Percentiles rank a stretch among this genome's conserved stretches.
These are phyloP conservation scores for Triticum dicoccoides DNA, from an alignment of 176 grass and related monocot species.

Conservation along the genomic window DNA sequence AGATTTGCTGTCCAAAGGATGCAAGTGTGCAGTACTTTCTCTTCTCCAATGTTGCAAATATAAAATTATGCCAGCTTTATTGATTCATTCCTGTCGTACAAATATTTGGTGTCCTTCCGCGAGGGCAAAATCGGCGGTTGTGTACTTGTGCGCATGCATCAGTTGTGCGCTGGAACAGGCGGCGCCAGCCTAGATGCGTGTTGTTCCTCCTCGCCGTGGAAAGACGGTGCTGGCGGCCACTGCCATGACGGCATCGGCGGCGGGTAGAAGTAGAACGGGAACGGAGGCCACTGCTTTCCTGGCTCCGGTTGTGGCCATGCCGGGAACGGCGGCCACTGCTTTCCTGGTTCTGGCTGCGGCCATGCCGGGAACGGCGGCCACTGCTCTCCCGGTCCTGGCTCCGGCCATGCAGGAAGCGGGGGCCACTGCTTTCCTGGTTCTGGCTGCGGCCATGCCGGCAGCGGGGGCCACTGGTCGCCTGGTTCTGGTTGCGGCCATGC, in stretches of 20 bases:
- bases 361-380: conserved; percentile 26
- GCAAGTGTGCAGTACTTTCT: too few species aligned
- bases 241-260: conserved; percentile 7
- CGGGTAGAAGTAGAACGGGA: conserved; percentile 15
- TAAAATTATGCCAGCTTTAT: too few species aligned
- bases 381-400: not conserved
- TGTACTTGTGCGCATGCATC: not conserved
- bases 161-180: not conserved
- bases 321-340: conserved; percentile 19
- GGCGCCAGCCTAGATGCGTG: not conserved
- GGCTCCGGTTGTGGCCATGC: conserved; percentile 26
- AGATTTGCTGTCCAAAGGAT: too few species aligned
- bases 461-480: conserved; percentile 19
- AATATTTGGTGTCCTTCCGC: not conserved
- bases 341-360: conserved; percentile 15
- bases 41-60: too few species aligned
- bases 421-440: conserved; percentile 21
- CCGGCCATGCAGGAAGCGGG: conserved; percentile 12
- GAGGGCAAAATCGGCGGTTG: not conserved
- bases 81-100: not conserved
- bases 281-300: conserved; percentile 15
- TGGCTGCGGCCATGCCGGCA: conserved; percentile 15
- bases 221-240: not conserved
- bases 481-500: conserved; percentile 14
- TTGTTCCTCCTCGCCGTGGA: conserved; percentile 21